phyloP scores from a whole-genome alignment of 352 stramenopile genomes.

The Phytophthora niederhauseri region DNA sequence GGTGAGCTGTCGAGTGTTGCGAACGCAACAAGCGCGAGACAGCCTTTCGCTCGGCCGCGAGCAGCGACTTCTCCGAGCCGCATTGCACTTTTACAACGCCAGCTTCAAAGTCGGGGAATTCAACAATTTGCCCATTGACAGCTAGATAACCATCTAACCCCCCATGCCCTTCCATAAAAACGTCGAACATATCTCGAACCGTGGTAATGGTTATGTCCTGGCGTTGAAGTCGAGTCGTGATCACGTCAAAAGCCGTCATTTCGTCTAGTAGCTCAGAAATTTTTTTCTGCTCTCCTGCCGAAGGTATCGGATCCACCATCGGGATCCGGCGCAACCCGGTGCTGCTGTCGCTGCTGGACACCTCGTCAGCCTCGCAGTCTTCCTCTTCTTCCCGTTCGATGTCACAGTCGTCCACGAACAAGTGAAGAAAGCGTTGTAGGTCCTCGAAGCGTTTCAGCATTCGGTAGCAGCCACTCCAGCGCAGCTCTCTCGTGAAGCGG shows the following conservation, averaged over 20 bases:
- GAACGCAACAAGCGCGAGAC: no score
- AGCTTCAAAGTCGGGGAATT: no score
- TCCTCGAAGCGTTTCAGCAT: conserved; percentile 12
- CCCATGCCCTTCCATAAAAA: no score
- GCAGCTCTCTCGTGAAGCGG: conserved; percentile 1
- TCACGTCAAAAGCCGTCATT: conserved; percentile 16
- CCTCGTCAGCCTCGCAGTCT: not conserved
- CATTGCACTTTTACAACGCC: no score
- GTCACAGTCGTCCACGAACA: conserved; percentile 5
- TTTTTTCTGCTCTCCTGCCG: conserved; percentile 1
- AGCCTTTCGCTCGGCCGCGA: no score
- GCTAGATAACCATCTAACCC: no score
- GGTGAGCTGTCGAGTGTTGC: no score
- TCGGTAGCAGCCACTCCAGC: conserved; percentile 11
- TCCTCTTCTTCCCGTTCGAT: not conserved
- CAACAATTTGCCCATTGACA: no score
- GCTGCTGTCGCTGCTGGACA: not conserved
- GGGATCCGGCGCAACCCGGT: not conserved
- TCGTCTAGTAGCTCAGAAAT: not conserved
- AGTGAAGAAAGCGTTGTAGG: conserved; percentile 4
- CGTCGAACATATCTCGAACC: no score
- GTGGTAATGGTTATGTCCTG: no score
- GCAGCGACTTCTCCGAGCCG: no score
- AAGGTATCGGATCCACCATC: conserved; percentile 12
- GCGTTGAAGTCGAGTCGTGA: not conserved